These are phyloP conservation scores for Betula pendula DNA, from an alignment of 306 rosid species.

Conservation along the genomic window DNA sequence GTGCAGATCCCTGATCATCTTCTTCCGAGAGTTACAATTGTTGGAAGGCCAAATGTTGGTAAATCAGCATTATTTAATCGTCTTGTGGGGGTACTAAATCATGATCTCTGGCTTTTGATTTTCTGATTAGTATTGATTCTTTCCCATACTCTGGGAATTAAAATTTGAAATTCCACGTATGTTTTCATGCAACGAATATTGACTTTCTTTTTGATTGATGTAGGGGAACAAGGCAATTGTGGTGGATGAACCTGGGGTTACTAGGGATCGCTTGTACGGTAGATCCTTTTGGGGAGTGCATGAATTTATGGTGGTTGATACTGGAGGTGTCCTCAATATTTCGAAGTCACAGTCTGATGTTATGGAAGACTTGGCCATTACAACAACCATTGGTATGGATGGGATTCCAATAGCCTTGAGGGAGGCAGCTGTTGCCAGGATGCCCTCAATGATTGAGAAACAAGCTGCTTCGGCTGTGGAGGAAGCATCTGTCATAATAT, in stretches of 20 bases:
- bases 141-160: slow-evolving; percentile 9
- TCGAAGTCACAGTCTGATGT: slow-evolving; percentile 78
- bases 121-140: slow-evolving; percentile 8
- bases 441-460: slow-evolving; percentile 97
- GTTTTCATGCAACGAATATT: slow-evolving; percentile 2
- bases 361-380: slow-evolving; percentile 79
- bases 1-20: slow-evolving; percentile 83
- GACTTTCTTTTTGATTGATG: neutral
- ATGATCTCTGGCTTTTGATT: slow-evolving; percentile 27
- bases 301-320: slow-evolving; percentile 95
- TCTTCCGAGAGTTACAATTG: slow-evolving; percentile 82
- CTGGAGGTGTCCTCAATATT: slow-evolving; percentile 88
- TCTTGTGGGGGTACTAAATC: slow-evolving; percentile 77
- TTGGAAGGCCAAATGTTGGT: slow-evolving; percentile 98
- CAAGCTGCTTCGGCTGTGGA: slow-evolving; percentile 91
- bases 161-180: neutral
- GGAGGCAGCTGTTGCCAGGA: slow-evolving; percentile 93
- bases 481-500: slow-evolving; percentile 83
- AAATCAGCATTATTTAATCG: slow-evolving; percentile 93
- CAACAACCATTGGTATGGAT: slow-evolving; percentile 94
- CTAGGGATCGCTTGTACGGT: slow-evolving; percentile 95
- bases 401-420: slow-evolving; percentile 87
- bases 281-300: slow-evolving; percentile 86
- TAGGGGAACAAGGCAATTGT: slow-evolving; percentile 94
- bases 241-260: slow-evolving; percentile 98